Percentiles rank a stretch among this genome's conserved stretches.
Conservation (phyloP, 73 alveolate genomes). For the Diophrys sp. region DNA sequence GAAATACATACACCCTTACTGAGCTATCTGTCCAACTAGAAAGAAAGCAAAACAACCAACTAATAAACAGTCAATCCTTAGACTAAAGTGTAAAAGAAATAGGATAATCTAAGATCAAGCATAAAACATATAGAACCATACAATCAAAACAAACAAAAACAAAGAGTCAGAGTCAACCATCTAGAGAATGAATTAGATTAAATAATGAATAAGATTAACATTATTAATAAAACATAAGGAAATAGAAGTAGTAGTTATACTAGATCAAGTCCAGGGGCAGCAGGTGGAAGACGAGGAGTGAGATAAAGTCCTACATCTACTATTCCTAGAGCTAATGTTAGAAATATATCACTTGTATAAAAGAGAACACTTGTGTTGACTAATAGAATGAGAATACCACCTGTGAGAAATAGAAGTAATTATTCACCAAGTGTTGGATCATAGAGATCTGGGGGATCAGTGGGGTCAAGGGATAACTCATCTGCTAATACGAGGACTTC, state of each 20-base stretch:
- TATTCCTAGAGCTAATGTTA: conserved; percentile 3
- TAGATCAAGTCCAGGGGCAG: neutral
- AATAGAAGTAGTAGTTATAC: conserved; percentile 3
- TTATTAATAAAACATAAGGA: conserved; percentile 15
- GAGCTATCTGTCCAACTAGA: conserved; percentile 13
- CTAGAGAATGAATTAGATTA: conserved; percentile 52
- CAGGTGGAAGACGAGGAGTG: neutral
- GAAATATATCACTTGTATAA: conserved; percentile 2
- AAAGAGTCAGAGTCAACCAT: conserved; percentile 39
- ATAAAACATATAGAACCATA: neutral
- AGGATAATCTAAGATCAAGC: conserved; percentile 6
- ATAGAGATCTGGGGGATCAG: conserved; percentile 8
- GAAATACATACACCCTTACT: conserved; percentile 5
- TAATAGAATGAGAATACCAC: neutral
- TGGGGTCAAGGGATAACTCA: neutral
- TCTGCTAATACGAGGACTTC: neutral
- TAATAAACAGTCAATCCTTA: neutral
- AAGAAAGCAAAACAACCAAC: conserved; percentile 13
- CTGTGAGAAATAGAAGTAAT: conserved; percentile 1
- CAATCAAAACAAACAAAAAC: conserved; percentile 10
- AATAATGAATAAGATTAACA: conserved; percentile 22
- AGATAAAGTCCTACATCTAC: conserved; percentile 5
- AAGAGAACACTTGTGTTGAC: neutral
- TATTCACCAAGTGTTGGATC: conserved; percentile 15
- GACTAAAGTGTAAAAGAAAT: conserved; percentile 4